A percentile compares a stretch with the other conserved stretches of the same genome.
phyloP scores from a whole-genome alignment of 2,329 filamentous ascomycete species.

The Didymella pomorum region DNA sequence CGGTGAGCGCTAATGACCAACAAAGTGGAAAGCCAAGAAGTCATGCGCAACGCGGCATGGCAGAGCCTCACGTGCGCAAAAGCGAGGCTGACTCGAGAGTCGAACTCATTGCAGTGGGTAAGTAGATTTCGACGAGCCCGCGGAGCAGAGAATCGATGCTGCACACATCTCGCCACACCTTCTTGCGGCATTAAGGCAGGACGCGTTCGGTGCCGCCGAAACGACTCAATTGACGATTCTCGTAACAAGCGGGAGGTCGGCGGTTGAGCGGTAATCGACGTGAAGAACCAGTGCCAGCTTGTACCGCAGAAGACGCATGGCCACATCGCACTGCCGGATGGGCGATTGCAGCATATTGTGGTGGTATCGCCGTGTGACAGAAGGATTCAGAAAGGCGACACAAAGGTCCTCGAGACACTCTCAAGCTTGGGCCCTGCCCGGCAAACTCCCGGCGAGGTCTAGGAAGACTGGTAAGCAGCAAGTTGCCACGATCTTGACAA shows the following conservation, averaged over 20 bases:
- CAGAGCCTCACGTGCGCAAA: constrained; percentile 17
- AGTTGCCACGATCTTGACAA: neutral
- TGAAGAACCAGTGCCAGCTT: neutral
- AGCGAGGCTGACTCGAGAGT: constrained; percentile 9
- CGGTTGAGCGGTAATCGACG: neutral
- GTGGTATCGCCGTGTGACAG: neutral
- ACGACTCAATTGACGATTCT: constrained; percentile 1
- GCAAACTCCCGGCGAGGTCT: neutral
- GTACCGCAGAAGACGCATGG: neutral
- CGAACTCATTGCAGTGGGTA: neutral
- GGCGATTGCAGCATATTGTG: neutral
- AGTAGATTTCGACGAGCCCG: neutral
- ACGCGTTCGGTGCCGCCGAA: constrained; percentile 1
- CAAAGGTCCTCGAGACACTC: neutral
- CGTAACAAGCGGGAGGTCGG: neutral
- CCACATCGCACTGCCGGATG: neutral
- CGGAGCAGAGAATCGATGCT: neutral
- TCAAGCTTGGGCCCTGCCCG: neutral
- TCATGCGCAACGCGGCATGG: constrained; percentile 10
- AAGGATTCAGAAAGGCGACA: neutral
- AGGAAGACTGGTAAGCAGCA: neutral
- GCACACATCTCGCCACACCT: constrained; percentile 1
- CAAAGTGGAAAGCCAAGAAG: neutral
- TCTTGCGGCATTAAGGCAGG: neutral
- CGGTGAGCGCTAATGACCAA: constrained; percentile 13